These are phyloP conservation scores for Mycosphaerelloides madeirae DNA, from an alignment of 2,329 filamentous ascomycete genomes.

Conservation along the genomic window DNA sequence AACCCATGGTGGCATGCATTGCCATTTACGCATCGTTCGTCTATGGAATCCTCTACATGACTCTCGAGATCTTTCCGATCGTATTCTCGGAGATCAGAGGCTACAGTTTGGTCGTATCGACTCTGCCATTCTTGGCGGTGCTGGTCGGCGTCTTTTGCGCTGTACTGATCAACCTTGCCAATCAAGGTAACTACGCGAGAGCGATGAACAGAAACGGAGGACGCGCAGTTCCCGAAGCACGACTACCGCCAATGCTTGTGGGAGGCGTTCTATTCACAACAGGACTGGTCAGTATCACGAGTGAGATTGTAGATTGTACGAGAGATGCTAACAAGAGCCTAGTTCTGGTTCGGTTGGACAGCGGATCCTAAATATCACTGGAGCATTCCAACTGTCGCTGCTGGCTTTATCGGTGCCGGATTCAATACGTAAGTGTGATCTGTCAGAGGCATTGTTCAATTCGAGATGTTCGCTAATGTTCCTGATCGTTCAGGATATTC, in stretches of 20 bases:
- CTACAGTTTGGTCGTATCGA: conserved; percentile 41
- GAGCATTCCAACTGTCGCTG: conserved; percentile 36
- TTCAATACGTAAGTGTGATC: conserved; percentile 34
- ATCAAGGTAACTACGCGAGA: conserved; percentile 45
- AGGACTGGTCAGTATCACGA: conserved; percentile 6
- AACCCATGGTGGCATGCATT: conserved; percentile 44
- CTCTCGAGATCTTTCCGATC: conserved; percentile 46
- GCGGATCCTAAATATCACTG: conserved; percentile 32
- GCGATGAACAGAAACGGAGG: conserved; percentile 34
- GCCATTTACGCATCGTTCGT: conserved; percentile 26
- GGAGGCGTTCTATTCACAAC: conserved; percentile 40
- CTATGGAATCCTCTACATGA: conserved; percentile 46
- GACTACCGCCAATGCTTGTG: conserved; percentile 43
- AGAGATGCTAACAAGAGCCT: not conserved
- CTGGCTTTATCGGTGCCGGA: conserved; percentile 42
- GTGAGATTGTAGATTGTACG: too few relatives aligned
- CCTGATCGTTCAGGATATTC: conserved; percentile 32
- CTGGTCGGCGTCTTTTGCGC: conserved; percentile 43
- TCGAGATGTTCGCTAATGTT: too few relatives aligned
- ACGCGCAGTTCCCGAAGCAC: conserved; percentile 33
- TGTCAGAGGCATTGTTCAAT: too few relatives aligned
- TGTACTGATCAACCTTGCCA: conserved; percentile 40
- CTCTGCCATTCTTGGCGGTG: conserved; percentile 43
- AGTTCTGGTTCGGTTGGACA: conserved; percentile 19
- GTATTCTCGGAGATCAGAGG: conserved; percentile 42